These are phyloP conservation scores for Populus euphratica DNA, from an alignment of 345 rosid species.

Conservation along the genomic window DNA sequence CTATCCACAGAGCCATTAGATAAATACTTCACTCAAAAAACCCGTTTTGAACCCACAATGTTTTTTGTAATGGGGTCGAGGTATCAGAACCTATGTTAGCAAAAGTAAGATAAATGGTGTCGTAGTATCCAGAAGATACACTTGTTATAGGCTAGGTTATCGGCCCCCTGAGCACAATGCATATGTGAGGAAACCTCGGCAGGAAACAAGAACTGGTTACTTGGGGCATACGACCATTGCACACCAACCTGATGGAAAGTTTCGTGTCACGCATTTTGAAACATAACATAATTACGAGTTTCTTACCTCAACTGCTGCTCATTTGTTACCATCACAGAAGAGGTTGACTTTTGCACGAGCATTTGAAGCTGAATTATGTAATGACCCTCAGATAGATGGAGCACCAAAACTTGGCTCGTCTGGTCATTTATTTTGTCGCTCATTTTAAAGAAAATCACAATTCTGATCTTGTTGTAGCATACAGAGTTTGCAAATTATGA, in stretches of 20 bases:
- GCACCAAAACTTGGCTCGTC: conserved; percentile 32
- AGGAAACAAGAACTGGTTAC: conserved; percentile 42
- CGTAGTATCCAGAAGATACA: conserved; percentile 35
- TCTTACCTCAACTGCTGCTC: conserved; percentile 20
- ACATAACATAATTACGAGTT: conserved; percentile 36
- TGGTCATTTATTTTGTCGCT: background rate
- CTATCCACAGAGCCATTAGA: too few relatives aligned
- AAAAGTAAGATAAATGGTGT: conserved; percentile 30
- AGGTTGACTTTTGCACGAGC: conserved; percentile 34
- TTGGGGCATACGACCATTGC: conserved; percentile 41
- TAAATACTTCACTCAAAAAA: too few relatives aligned
- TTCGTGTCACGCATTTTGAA: conserved; percentile 32
- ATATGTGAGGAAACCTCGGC: conserved; percentile 26
- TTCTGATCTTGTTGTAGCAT: conserved; percentile 35
- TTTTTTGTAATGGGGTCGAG: too few relatives aligned
- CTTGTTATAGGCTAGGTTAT: conserved; percentile 37
- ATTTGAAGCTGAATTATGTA: conserved; percentile 33
- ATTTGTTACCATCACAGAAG: conserved; percentile 36
- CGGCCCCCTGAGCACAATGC: conserved; percentile 19
- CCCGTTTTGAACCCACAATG: too few relatives aligned
- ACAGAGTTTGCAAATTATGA: conserved; percentile 23
- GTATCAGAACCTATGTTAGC: background rate
- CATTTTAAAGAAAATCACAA: conserved; percentile 26
- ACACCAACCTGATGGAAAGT: conserved; percentile 35
- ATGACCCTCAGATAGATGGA: conserved; percentile 18